Percentiles rank a stretch among this genome's conserved stretches.
Conservation (phyloP, 352 stramenopile species). For the Phytophthora tubulina region DNA sequence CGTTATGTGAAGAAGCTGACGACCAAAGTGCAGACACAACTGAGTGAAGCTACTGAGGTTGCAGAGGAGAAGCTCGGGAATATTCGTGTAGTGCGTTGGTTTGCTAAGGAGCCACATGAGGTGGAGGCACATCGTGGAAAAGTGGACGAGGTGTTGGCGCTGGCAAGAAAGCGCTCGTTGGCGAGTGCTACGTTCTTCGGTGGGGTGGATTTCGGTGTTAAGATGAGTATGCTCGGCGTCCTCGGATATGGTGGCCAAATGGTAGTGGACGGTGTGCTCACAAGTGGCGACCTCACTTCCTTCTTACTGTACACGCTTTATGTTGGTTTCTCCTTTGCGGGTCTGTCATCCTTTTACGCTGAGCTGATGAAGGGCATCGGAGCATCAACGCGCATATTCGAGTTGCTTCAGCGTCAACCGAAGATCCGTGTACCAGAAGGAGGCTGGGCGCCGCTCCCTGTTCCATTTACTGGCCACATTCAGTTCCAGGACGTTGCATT, state of each 20-base stretch:
- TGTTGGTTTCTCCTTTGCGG: constrained; percentile 90
- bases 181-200: constrained; percentile 89
- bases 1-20: constrained; percentile 89
- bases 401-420: constrained; percentile 89
- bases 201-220: constrained; percentile 84
- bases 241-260: constrained; percentile 94
- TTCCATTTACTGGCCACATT: constrained; percentile 62
- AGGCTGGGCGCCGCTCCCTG: constrained; percentile 45
- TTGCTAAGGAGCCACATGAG: constrained; percentile 85
- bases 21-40: constrained; percentile 89
- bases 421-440: constrained; percentile 55
- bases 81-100: constrained; percentile 94
- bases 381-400: constrained; percentile 91
- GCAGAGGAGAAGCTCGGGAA: constrained; percentile 94
- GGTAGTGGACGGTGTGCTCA: constrained; percentile 87
- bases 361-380: constrained; percentile 92
- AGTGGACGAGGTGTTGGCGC: constrained; percentile 65
- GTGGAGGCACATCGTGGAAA: constrained; percentile 64
- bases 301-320: constrained; percentile 96
- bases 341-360: constrained; percentile 94
- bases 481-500: constrained; percentile 89
- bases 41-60: constrained; percentile 92
- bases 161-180: constrained; percentile 78
- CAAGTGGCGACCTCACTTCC: constrained; percentile 91
- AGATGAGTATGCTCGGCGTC: constrained; percentile 91